Base-by-base conservation (phyloP, 257 asterid species). In the Ilex asprella region DNA sequence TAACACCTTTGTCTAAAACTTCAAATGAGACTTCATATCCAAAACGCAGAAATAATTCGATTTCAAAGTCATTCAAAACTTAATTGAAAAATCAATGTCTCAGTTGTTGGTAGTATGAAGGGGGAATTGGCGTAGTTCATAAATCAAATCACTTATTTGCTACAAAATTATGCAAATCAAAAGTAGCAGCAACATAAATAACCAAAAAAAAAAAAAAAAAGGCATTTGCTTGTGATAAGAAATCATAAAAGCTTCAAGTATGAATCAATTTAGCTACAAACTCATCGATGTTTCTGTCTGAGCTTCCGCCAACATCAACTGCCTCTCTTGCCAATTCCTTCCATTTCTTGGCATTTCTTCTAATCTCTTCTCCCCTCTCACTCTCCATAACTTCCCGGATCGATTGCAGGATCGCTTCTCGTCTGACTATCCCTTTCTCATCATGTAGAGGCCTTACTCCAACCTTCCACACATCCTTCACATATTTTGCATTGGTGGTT, bases 221-320 rank as follows among this genome's bases (percentile, higher is more conserved):
- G n/a, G 27, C 27, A 21, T 21, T 21, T 21, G 27, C 27, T 1
- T 21, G 27, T 21, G 27, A 21, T 0, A 21, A 21, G 27, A 21
- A 21, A 21, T 21, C 27, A 35, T 8, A 35, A 35, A 35, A 8
- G 41, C 41, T 8, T 35, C 41, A 35, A 3, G 41, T 35, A 8
- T 8, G 5, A 35, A 35, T 14, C 58, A 71, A 44, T 11, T 49
- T 61, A 30, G n/a, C 27, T 32, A 70, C 73, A 32, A 81, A 65
- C 30, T 62, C 80, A 8, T 70, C 11, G 46, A 79, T 66, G 7
- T 73, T 79, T 16, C 29, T 62, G 16, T 82, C 84, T 0, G 86
- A 77, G 54, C 79, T 79, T 10, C 86, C 86, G 6, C 76, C 76
- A 63, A 65, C 74, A 58, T 62, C 63, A 4, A 76, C 67, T 7